These are phyloP conservation scores for Beauveria bassiana DNA, from an alignment of 2,329 filamentous ascomycete species.

Conservation along the genomic window DNA sequence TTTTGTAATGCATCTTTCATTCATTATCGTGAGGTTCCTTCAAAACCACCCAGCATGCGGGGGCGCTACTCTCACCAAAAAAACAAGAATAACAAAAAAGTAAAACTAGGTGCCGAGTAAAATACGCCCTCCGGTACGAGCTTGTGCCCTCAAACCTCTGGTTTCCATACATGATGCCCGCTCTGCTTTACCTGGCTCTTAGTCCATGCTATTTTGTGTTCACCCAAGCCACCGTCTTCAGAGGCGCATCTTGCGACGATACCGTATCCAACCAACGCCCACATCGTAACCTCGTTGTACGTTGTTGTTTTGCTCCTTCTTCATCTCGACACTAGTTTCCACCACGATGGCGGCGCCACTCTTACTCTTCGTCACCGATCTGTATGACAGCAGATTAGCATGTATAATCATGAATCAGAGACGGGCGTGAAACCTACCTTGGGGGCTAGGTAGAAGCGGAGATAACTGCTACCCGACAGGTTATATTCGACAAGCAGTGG, in stretches of 20 bases:
- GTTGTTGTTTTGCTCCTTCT: neutral
- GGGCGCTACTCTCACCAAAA: neutral
- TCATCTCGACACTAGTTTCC: too few relatives aligned
- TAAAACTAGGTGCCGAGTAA: neutral
- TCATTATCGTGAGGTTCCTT: conserved; percentile 8
- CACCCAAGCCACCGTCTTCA: neutral
- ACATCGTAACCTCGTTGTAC: conserved; percentile 6
- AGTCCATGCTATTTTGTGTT: neutral
- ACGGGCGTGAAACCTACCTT: conserved; percentile 60
- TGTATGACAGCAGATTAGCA: conserved; percentile 9
- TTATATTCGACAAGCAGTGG: conserved; percentile 91
- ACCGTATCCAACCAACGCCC: conserved; percentile 5
- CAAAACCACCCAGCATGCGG: neutral
- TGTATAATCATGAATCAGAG: neutral
- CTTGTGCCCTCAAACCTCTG: neutral
- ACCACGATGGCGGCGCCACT: neutral
- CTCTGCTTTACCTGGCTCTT: neutral
- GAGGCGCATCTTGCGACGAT: neutral
- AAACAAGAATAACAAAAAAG: neutral
- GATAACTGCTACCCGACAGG: conserved; percentile 72
- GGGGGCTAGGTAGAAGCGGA: conserved; percentile 95
- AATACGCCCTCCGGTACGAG: neutral
- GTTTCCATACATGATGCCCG: neutral
- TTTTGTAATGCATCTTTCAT: neutral
- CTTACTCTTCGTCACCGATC: conserved; percentile 24